phyloP scores from a whole-genome alignment of 495 filamentous ascomycete genomes.

The Aspergillus cavernicola region DNA sequence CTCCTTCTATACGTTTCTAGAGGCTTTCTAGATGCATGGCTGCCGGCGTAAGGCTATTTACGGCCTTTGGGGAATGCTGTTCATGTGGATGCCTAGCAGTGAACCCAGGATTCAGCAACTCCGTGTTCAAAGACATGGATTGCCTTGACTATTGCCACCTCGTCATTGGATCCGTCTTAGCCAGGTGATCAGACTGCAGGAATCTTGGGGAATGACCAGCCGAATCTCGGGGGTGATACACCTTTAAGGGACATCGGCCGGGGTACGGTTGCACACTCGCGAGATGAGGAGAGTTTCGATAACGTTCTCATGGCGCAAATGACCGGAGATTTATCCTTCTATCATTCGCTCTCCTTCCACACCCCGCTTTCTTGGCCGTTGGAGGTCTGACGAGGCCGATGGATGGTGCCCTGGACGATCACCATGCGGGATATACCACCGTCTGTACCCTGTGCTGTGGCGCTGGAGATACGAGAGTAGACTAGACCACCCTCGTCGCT shows the following conservation, averaged over 20 bases:
- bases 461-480: background rate
- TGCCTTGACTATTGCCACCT: background rate
- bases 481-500: background rate
- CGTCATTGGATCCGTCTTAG: background rate
- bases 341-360: background rate
- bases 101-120: background rate
- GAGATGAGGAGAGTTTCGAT: background rate
- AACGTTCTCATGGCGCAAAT: conserved; percentile 1
- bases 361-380: conserved; percentile 7
- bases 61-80: background rate
- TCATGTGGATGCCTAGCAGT: background rate
- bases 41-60: background rate
- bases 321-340: conserved; percentile 1
- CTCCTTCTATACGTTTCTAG: background rate
- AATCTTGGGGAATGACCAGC: background rate
- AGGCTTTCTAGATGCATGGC: background rate
- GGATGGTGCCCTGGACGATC: conserved; percentile 1
- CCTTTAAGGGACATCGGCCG: background rate
- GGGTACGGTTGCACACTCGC: background rate
- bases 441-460: background rate
- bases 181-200: conserved; percentile 2
- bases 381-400: background rate
- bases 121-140: background rate
- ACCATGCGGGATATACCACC: conserved; percentile 2
- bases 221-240: background rate